Conservation (phyloP, 129 eudicot species). For the Lactuca saligna region DNA sequence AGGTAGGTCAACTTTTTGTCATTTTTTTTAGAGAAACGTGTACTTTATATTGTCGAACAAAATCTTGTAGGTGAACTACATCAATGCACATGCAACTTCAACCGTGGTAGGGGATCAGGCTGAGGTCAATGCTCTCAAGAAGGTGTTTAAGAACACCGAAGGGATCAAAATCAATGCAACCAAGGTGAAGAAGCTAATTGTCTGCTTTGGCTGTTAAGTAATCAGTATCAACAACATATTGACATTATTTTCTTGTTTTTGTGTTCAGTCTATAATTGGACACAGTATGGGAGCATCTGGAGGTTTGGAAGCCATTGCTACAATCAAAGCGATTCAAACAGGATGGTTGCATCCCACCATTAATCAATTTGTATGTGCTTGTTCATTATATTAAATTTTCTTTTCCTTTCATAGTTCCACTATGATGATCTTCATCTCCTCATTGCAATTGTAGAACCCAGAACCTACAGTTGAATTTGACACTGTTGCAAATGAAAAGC, state of each 20-base stretch:
- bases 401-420: neutral
- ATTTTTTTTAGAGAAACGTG: neutral
- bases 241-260: neutral
- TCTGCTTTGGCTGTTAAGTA: neutral
- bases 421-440: neutral
- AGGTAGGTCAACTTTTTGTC: slow-evolving; percentile 38
- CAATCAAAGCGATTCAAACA: slow-evolving; percentile 53
- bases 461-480: neutral
- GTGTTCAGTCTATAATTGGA: slow-evolving; percentile 65
- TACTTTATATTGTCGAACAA: neutral
- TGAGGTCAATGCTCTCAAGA: slow-evolving; percentile 68
- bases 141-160: slow-evolving; percentile 62
- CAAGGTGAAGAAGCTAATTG: slow-evolving; percentile 46
- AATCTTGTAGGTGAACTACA: slow-evolving; percentile 56
- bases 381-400: neutral
- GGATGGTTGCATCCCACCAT: slow-evolving; percentile 56
- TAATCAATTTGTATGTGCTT: slow-evolving; percentile 58
- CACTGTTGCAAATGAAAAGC: neutral
- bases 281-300: slow-evolving; percentile 84
- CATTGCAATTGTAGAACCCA: neutral
- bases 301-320: slow-evolving; percentile 76
- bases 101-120: slow-evolving; percentile 70
- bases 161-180: slow-evolving; percentile 69
- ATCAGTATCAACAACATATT: neutral
- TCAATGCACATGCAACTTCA: slow-evolving; percentile 82